phyloP scores from a whole-genome alignment of 2,329 filamentous ascomycete species.

The Ilyonectria robusta region DNA sequence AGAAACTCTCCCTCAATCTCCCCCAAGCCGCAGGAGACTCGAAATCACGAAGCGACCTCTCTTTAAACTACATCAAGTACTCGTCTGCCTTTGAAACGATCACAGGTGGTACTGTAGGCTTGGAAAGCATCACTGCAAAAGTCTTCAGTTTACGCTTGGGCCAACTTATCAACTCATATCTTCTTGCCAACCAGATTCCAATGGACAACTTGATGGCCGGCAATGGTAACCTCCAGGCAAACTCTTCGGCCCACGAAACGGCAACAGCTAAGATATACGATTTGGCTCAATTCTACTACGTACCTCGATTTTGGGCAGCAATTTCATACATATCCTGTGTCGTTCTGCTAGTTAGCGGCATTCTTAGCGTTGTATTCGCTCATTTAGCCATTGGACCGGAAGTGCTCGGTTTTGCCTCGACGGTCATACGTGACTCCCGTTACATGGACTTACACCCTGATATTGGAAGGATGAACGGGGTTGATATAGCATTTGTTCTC shows the following conservation, averaged over 20 bases:
- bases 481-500: neutral
- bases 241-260: neutral
- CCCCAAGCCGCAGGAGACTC: neutral
- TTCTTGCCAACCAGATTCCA: neutral
- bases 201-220: neutral
- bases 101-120: neutral
- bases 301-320: neutral
- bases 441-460: neutral
- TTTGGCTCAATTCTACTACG: neutral
- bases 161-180: neutral
- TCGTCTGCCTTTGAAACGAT: neutral
- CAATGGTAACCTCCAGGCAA: neutral
- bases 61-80: neutral
- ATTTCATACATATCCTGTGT: neutral
- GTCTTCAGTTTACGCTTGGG: neutral
- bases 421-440: constrained; percentile 24
- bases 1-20: neutral
- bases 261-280: neutral
- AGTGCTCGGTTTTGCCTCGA: constrained; percentile 33
- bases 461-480: neutral
- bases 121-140: neutral
- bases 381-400: constrained; percentile 34
- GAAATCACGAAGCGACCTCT: neutral
- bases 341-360: neutral
- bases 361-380: constrained; percentile 26